phyloP scores from a whole-genome alignment of 768 basidiomycete species.

The Tulasnella sp. region DNA sequence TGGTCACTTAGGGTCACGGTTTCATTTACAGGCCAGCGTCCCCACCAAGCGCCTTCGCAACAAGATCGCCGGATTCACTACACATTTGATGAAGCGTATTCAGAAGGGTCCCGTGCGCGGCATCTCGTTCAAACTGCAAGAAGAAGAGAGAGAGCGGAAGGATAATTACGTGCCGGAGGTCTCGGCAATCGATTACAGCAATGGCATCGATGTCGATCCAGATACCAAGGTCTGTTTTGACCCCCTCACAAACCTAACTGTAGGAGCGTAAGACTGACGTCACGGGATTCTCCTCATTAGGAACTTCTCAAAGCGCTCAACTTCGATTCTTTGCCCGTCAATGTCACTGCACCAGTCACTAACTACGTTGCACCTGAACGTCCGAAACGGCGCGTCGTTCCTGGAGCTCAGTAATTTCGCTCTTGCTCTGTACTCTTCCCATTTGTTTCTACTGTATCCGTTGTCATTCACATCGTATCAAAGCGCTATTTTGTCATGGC shows the following conservation, averaged over 20 bases:
- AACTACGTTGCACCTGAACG: conserved; percentile 51
- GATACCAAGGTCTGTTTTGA: conserved; percentile 77
- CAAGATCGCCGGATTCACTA: conserved; percentile 99
- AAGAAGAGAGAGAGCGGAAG: conserved; percentile 98
- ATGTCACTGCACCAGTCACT: conserved; percentile 51
- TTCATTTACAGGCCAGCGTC: conserved; percentile 57
- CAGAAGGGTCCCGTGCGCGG: conserved; percentile 96
- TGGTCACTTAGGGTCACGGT: conserved; percentile 5
- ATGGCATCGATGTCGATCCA: conserved; percentile 74
- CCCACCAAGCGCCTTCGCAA: conserved; percentile 98
- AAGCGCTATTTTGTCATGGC: too few relatives aligned
- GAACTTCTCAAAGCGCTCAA: conserved; percentile 84
- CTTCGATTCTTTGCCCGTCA: conserved; percentile 81
- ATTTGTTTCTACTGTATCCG: too few relatives aligned
- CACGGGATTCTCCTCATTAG: conserved; percentile 35
- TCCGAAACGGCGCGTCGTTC: conserved; percentile 63
- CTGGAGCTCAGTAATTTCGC: conserved; percentile 34
- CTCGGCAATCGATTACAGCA: conserved; percentile 78
- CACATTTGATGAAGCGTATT: conserved; percentile 99
- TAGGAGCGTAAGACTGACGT: not conserved
- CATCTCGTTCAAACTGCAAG: conserved; percentile 99
- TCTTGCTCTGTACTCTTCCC: too few relatives aligned
- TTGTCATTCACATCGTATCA: too few relatives aligned
- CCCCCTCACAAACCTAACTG: too few relatives aligned
- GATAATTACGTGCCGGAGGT: conserved; percentile 99